These are phyloP conservation scores for Ceratopteris richardii DNA, from an alignment of 75 land plant species.

Conservation along the genomic window DNA sequence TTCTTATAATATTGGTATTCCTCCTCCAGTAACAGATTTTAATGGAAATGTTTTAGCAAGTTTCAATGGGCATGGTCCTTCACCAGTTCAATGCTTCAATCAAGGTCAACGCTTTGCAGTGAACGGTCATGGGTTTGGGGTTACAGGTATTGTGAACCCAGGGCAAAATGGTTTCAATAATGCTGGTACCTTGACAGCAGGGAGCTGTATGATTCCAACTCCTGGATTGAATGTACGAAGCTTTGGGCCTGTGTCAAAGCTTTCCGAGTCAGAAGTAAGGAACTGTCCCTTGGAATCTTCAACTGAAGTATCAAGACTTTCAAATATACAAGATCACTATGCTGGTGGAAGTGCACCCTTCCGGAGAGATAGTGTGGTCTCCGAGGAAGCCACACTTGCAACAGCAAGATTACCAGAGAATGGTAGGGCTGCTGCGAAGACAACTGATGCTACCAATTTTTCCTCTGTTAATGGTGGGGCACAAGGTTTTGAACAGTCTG, in stretches of 20 bases:
- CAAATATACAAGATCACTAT: not conserved
- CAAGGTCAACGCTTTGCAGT: not conserved
- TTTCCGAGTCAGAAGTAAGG: not conserved
- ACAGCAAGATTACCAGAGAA: too few species aligned
- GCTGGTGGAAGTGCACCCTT: not conserved
- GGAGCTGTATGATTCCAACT: conserved; percentile 70
- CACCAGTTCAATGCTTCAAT: not conserved
- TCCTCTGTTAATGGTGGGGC: not conserved
- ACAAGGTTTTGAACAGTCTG: not conserved
- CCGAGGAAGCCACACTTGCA: not conserved
- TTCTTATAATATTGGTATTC: not conserved
- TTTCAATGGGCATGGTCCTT: not conserved
- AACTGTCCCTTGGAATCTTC: not conserved
- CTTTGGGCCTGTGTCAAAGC: not conserved
- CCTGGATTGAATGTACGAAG: conserved; percentile 42
- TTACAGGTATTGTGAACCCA: not conserved
- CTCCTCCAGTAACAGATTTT: not conserved
- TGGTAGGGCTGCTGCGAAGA: too few species aligned
- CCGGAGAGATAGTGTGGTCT: not conserved
- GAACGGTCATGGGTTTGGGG: not conserved
- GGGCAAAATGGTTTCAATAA: not conserved
- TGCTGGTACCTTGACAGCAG: conserved; percentile 14
- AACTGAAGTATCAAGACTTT: not conserved
- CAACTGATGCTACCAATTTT: not conserved
- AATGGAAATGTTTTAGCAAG: not conserved